A percentile compares a stretch with the other conserved stretches of the same genome.
These are phyloP conservation scores for Fusarium citri DNA, from an alignment of 2,329 filamentous ascomycete genomes.

Conservation along the genomic window DNA sequence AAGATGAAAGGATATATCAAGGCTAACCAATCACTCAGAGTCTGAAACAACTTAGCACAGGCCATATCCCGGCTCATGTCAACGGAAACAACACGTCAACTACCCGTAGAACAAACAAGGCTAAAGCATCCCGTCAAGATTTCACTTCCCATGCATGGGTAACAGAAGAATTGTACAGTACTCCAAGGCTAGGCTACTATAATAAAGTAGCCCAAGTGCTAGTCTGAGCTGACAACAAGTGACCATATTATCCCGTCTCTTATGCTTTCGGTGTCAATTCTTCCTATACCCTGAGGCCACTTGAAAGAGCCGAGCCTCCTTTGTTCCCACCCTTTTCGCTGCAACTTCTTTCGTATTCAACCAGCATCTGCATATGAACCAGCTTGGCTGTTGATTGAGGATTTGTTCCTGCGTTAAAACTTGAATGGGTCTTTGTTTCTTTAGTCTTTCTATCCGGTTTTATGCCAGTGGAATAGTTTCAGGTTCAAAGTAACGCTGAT, in stretches of 20 bases:
- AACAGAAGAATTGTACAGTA: background rate
- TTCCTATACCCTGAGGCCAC: background rate
- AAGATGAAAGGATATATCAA: background rate
- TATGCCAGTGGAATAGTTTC: background rate
- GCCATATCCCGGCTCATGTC: slow-evolving; percentile 32
- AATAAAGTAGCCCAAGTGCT: background rate
- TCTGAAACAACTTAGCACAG: slow-evolving; percentile 29
- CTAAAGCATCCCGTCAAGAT: slow-evolving; percentile 13
- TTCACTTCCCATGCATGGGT: slow-evolving; percentile 8
- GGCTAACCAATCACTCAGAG: background rate
- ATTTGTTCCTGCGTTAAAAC: slow-evolving; percentile 13
- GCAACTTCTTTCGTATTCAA: slow-evolving; percentile 37
- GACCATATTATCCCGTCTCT: background rate
- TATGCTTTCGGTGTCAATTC: background rate
- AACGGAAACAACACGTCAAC: slow-evolving; percentile 24
- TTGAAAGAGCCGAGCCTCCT: slow-evolving; percentile 25
- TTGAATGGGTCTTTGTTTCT: background rate
- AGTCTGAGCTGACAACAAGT: background rate
- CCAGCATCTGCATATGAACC: background rate
- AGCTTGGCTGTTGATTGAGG: background rate
- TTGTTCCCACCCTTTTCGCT: slow-evolving; percentile 33
- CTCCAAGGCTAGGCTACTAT: background rate
- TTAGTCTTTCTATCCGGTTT: background rate
- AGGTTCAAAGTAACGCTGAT: background rate
- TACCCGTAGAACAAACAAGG: slow-evolving; percentile 4